Evolutionary conservation across 2,329 filamentous ascomycete species (phyloP), one percentile per base, ranked within the genome.

Genomic region (Paracoccidioides brasiliensis): DNA sequence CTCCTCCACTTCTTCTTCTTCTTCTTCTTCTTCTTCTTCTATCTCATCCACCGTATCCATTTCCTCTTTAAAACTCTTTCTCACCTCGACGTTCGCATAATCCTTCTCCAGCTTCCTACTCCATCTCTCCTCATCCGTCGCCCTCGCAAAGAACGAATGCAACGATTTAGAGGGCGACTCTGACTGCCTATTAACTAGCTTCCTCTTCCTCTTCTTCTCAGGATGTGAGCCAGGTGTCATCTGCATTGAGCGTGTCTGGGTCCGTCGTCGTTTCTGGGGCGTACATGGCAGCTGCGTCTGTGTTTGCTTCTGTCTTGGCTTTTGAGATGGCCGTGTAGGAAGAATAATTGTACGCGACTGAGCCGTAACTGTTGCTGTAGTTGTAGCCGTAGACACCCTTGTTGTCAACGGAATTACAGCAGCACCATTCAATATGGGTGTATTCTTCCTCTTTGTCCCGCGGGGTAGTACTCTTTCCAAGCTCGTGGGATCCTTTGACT

Each of bases 61-160:
- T 15, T 49, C 43, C 35, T 59, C 53, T 14, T 12, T 57, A 53
- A 60, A 59, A 30, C 37, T 56, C 14, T 41, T 41, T 12, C 38
- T 51, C 12, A 43, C 28, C 0, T 30, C 30, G 35, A 8, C 10
- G 37, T 14, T 32, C 22, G 9, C 4, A 15, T 22, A 15, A 5
- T 3, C 15, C 9, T 10, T 38, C n/a, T 52, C 40, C 14, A 14
- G 8, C 38, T 57, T 55, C 7, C 56, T 56, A 53, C 46, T 64
- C 70, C 69, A 72, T 67, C 70, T 64, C 55, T 73, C 68, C 45
- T 69, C 66, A 37, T 72, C 67, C 22, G 63, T 69, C n/a, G 68
- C 66, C 38, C 68, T 66, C 12, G 63, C 63, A 54, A 75, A 75
- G 59, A 74, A 74, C n/a, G 59, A 67, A 44, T 72, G 68, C 12